These are phyloP conservation scores for Golubevia sp. DNA, from an alignment of 1,284 basidiomycete genomes.

Conservation along the genomic window DNA sequence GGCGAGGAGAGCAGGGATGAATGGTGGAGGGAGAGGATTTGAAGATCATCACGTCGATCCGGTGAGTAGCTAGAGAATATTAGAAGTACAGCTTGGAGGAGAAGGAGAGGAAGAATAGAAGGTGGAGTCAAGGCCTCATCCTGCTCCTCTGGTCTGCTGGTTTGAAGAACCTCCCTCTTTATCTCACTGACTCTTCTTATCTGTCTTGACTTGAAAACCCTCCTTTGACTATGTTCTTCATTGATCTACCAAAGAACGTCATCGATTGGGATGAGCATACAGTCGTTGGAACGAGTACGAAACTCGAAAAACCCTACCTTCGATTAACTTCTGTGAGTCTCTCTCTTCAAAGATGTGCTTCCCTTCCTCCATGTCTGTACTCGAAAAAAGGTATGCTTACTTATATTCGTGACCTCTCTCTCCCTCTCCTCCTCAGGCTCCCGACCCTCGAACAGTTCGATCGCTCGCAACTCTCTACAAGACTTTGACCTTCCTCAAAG, in stretches of 20 bases:
- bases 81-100: too few relatives aligned
- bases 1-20: neutral
- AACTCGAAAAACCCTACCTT: conserved; percentile 58
- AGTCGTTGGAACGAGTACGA: conserved; percentile 53
- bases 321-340: conserved; percentile 43
- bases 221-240: too few relatives aligned
- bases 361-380: too few relatives aligned
- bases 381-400: too few relatives aligned
- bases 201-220: too few relatives aligned
- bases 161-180: neutral
- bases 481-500: conserved; percentile 53
- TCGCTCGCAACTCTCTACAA: conserved; percentile 46
- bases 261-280: conserved; percentile 60
- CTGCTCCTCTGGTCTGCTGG: neutral
- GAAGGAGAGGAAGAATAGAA: neutral
- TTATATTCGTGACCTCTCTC: neutral
- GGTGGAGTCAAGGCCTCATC: neutral
- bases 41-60: neutral
- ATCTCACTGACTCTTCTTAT: too few relatives aligned
- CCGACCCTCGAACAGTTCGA: conserved; percentile 54
- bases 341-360: neutral
- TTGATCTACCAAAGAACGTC: conserved; percentile 29
- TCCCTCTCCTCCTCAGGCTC: conserved; percentile 17
- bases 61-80: neutral
- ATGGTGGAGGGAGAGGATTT: neutral